Evolutionary conservation across 225 moss, liverwort and hornwort species (phyloP).

Genomic region (Pleurozium schreberi): DNA sequence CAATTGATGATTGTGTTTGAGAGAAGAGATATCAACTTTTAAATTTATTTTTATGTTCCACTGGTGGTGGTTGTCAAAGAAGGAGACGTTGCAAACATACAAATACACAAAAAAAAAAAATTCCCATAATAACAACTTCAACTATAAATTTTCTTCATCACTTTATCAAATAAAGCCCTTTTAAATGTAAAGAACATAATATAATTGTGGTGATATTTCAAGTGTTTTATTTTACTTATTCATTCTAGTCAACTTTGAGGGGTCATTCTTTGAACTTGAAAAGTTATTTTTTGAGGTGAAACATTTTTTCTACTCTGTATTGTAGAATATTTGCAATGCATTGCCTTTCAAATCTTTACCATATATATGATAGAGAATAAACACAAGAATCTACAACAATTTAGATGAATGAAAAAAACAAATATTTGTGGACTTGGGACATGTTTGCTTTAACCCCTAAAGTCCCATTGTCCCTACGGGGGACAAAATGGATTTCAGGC

Average conservation of each 20-base stretch:
- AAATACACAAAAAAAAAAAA: neutral
- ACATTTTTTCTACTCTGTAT: too few relatives aligned
- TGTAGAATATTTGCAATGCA: neutral
- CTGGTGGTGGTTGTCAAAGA: accelerated
- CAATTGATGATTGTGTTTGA: accelerated
- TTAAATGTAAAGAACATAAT: too few relatives aligned
- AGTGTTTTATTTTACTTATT: neutral
- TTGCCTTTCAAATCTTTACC: neutral
- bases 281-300: neutral
- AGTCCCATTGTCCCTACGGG: too few relatives aligned
- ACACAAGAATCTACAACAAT: neutral
- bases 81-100: neutral
- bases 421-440: too few relatives aligned
- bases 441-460: too few relatives aligned
- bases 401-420: too few relatives aligned
- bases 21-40: neutral
- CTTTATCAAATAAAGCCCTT: too few relatives aligned
- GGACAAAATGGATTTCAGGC: too few relatives aligned
- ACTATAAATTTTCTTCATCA: too few relatives aligned
- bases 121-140: too few relatives aligned
- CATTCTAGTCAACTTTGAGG: accelerated
- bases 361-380: neutral
- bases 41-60: neutral
- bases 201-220: too few relatives aligned
- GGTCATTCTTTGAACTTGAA: neutral